phyloP scores from a whole-genome alignment of 768 basidiomycete genomes.

The Pleurotus pulmonarius region DNA sequence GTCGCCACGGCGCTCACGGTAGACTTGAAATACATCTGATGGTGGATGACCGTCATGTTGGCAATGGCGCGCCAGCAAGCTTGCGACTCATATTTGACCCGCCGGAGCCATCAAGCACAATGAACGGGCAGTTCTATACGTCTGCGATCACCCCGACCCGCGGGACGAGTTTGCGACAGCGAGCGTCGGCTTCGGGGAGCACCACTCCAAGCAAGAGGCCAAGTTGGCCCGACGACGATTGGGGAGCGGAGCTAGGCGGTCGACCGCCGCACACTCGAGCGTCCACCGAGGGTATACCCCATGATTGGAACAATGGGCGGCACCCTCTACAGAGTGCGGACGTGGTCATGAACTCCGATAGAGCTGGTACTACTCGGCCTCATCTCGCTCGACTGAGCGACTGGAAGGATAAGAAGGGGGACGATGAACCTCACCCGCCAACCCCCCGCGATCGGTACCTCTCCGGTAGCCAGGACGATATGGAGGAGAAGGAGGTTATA shows the following conservation, averaged over 20 bases:
- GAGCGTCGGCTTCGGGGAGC: constrained; percentile 5
- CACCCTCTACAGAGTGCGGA: neutral
- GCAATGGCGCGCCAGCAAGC: constrained; percentile 1
- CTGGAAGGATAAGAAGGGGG: constrained; percentile 7
- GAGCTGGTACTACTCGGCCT: constrained; percentile 32
- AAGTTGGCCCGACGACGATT: neutral
- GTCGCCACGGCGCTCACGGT: no score
- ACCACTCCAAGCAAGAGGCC: neutral
- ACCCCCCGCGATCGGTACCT: neutral
- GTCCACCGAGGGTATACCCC: neutral
- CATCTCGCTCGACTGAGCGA: constrained; percentile 35
- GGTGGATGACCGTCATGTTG: no score
- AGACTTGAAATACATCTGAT: no score
- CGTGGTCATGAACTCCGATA: neutral
- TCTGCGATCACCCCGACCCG: neutral
- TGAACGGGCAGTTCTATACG: neutral
- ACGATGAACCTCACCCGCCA: neutral
- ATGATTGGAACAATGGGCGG: neutral
- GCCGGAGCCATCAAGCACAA: neutral
- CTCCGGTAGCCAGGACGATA: neutral
- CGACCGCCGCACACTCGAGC: neutral
- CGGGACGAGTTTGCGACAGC: neutral
- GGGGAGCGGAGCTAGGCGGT: neutral
- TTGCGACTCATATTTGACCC: constrained; percentile 1
- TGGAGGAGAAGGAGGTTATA: constrained; percentile 49